Conservation (phyloP, 2,329 filamentous ascomycete species). For the Fragosphaeria purpurea region DNA sequence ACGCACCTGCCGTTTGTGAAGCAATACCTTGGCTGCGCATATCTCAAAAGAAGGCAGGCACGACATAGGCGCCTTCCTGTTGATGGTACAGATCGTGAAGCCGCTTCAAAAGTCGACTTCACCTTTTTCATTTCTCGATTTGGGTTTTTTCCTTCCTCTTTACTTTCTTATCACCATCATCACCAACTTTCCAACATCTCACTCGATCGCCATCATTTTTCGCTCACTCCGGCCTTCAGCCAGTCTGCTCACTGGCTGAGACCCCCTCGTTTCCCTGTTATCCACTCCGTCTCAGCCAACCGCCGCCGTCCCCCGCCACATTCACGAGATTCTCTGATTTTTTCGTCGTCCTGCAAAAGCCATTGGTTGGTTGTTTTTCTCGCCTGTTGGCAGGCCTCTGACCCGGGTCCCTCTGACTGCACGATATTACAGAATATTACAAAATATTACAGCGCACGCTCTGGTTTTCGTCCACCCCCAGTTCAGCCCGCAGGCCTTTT, state of each 20-base stretch:
- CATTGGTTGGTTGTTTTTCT: slow-evolving; percentile 1
- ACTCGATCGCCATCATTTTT: too few relatives aligned
- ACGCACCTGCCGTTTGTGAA: background rate
- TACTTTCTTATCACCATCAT: background rate
- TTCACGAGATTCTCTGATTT: background rate
- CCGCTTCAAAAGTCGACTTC: background rate
- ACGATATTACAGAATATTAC: too few relatives aligned
- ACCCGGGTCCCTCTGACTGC: too few relatives aligned
- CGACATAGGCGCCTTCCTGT: too few relatives aligned
- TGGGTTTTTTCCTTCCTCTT: background rate
- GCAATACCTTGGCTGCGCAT: background rate
- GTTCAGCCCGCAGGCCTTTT: too few relatives aligned
- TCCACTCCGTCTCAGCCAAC: slow-evolving; percentile 5
- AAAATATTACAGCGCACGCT: too few relatives aligned
- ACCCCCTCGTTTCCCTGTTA: background rate
- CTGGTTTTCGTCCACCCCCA: too few relatives aligned
- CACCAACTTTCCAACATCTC: background rate
- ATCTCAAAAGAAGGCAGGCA: background rate
- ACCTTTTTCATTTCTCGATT: background rate
- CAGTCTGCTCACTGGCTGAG: too few relatives aligned
- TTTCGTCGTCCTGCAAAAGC: background rate
- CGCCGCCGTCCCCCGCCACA: slow-evolving; percentile 3
- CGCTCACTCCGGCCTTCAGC: too few relatives aligned
- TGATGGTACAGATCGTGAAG: too few relatives aligned
- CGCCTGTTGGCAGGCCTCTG: too few relatives aligned